Base-by-base conservation (phyloP, 2,329 filamentous ascomycete genomes). In the Pyricularia sp. region DNA sequence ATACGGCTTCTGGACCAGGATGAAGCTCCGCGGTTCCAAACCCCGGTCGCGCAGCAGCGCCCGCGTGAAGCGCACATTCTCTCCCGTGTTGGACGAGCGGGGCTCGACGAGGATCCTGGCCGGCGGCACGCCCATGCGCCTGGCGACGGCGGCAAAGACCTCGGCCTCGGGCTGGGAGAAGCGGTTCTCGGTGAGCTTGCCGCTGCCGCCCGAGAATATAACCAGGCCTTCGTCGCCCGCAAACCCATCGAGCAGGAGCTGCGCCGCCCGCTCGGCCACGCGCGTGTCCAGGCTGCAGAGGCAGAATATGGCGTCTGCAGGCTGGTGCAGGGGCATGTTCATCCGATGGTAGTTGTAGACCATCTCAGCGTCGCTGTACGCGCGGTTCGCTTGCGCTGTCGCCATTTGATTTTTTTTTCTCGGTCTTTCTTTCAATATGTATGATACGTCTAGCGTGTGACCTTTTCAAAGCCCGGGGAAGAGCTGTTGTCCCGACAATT, bases 1-100 rank as follows among this genome's bases (percentile, higher is more conserved):
- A 69, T 83, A 83, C 28, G 81, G 81, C 73, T 83, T 83, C 73
- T 83, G 81, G 10, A 83, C 81, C 0, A 83, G 74, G 20, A 83
- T 74, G 33, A 83, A 77, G 2, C 75, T 78, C 33, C 73, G 69
- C 0, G 77, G 68, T 1, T 55, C 64, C 9, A 80, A 63, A 9
- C 75, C 72, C 26, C 66, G 73, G 14, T 75, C 72, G 20, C 68
- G 64, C 1, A 83, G 73, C 11, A 83, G 71, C 0, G 72, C 75
- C 55, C 79, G 73, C 20, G 81, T 82, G 71, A 82, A 82, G 12
- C 79, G 80, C 50, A 83, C 79, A 68, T 83, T 83, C 72, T 83
- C 81, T 68, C 81, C 81, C 23, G 81, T 83, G 74, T 83, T 83
- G 3, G 77, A 79, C 5, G 81, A 79, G 28, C 25, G 50, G 3